Evolutionary conservation across 169 alveolate genomes (phyloP).

Genomic region (Plasmodium sp.): DNA sequence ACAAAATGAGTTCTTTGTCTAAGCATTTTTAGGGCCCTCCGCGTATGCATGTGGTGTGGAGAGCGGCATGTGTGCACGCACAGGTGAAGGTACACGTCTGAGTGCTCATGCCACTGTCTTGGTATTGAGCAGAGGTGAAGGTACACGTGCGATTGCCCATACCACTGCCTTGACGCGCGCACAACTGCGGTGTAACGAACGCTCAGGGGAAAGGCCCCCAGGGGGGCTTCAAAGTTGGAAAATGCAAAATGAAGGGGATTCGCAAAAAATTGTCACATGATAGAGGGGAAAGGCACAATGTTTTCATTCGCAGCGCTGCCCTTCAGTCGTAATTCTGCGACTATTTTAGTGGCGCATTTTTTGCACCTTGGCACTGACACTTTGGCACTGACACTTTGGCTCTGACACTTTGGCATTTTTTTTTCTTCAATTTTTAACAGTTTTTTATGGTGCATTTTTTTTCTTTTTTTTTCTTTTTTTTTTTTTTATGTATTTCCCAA

Average conservation of each 20-base stretch:
- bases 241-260: not conserved
- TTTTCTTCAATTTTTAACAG: not conserved
- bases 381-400: too few species aligned
- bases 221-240: not conserved
- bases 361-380: not conserved
- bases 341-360: not conserved
- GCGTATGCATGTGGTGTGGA: not conserved
- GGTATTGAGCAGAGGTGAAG: too few species aligned
- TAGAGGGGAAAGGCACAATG: not conserved
- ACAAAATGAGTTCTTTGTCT: constrained; percentile 57
- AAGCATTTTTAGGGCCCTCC: constrained; percentile 15
- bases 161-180: too few species aligned
- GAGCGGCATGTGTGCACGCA: not conserved
- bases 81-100: too few species aligned
- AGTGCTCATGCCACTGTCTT: too few species aligned
- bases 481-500: not conserved
- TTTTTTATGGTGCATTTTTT: not conserved
- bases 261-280: not conserved
- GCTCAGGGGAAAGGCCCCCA: not conserved
- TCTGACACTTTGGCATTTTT: not conserved
- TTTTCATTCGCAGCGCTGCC: not conserved
- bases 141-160: too few species aligned
- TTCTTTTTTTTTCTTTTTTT: not conserved
- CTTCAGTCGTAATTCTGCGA: not conserved
- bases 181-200: not conserved